Base-by-base conservation (phyloP, 345 rosid genomes). In the Geranium rotundifolium region DNA sequence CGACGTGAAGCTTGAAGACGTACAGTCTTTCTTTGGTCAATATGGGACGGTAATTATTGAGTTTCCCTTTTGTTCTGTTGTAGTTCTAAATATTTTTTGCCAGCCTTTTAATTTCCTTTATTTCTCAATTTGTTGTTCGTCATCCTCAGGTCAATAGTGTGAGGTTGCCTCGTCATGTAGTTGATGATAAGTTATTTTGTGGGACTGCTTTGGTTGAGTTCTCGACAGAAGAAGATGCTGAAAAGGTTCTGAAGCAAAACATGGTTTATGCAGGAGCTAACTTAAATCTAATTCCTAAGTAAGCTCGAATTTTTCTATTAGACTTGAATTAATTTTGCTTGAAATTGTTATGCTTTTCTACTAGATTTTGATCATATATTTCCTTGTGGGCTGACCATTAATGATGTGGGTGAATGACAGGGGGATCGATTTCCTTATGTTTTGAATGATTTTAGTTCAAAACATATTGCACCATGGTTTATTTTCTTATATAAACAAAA, bases 151-250 rank as follows among this genome's bases (percentile, higher is more conserved):
- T 93, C 23, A 82, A 80, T 64, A 90, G 97, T 67, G 86, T 93
- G 77, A 90, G 97, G 76, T 59, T 93, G 81, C 97, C 99, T 69
- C 87, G 84, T 49, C 97, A 83, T 80, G 81, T 84, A 18, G 89
- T 79, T 49, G 90, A 90, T 73, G 72, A 80, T 39, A 85, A 80
- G 71, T 64, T 80, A 13, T 85, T 90, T 69, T 80, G 79, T 76
- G 99, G 99, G 41, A 81, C 89, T 71, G 96, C 89, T 65, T 72
- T 90, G 82, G 67, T 93, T 57, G 99, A 93, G 74, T 86, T 93
- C 72, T 82, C 90, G 63, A 60, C 82, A 3, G 86, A 85, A 69
- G 90, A 88, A 71, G 95, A 88, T 14, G 85, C 95, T 56, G 80
- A 82, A 55, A 84, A 79, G 57, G 41, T 85, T 63, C 69, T 86